Evolutionary conservation across 352 stramenopile species (phyloP).

Genomic region (Phytophthora crassamura): DNA sequence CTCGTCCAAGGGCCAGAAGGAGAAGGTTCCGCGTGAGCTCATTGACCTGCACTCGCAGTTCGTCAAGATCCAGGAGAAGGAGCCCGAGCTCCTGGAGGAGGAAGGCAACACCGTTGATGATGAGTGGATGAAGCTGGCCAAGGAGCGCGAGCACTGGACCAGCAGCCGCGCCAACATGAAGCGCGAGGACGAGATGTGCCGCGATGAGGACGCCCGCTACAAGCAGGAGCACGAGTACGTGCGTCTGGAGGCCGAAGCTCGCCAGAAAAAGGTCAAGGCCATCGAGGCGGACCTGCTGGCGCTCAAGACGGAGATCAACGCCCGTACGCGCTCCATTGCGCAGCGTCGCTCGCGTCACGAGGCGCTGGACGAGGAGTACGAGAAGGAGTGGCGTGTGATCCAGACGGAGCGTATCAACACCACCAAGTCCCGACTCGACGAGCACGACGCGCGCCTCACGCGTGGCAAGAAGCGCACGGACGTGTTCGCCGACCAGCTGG

Average conservation of each 20-base stretch:
- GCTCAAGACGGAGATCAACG: slow-evolving; percentile 85
- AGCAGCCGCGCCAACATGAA: slow-evolving; percentile 91
- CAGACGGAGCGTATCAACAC: slow-evolving; percentile 67
- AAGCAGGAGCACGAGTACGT: slow-evolving; percentile 89
- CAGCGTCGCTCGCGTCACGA: slow-evolving; percentile 80
- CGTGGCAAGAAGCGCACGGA: slow-evolving; percentile 88
- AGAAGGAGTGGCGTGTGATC: slow-evolving; percentile 85
- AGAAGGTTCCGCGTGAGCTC: slow-evolving; percentile 75
- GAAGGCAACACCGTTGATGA: slow-evolving; percentile 86
- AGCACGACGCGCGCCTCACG: slow-evolving; percentile 71
- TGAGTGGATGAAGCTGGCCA: slow-evolving; percentile 90
- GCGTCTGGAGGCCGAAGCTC: slow-evolving; percentile 68
- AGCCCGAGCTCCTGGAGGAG: slow-evolving; percentile 77
- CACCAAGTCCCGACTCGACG: slow-evolving; percentile 69
- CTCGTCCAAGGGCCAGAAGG: slow-evolving; percentile 51
- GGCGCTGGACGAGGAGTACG: slow-evolving; percentile 82
- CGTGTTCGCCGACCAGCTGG: slow-evolving; percentile 82
- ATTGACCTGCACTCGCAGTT: slow-evolving; percentile 77
- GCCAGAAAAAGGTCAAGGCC: slow-evolving; percentile 85
- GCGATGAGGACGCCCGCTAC: slow-evolving; percentile 84
- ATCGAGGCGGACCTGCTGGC: slow-evolving; percentile 80
- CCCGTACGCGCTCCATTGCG: slow-evolving; percentile 68
- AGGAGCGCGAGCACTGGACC: slow-evolving; percentile 91
- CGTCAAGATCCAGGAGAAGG: slow-evolving; percentile 87
- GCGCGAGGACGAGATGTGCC: slow-evolving; percentile 88